Percentiles rank a stretch among this genome's conserved stretches.
phyloP scores from a whole-genome alignment of 257 asterid genomes.

The Ligustrum vulgare region DNA sequence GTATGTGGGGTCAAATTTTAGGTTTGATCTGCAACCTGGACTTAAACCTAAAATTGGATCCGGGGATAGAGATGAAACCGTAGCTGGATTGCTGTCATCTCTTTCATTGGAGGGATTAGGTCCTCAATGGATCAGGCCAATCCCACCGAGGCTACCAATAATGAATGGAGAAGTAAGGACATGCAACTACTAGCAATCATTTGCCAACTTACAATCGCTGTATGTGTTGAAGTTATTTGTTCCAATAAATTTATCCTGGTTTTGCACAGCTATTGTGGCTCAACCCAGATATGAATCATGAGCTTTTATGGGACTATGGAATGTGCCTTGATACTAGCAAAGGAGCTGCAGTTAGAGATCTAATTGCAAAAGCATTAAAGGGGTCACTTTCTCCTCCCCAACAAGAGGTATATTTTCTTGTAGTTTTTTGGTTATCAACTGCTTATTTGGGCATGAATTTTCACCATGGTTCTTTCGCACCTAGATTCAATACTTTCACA shows the following conservation, averaged over 20 bases:
- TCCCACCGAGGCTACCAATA: slow-evolving; percentile 89
- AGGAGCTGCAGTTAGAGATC: slow-evolving; percentile 93
- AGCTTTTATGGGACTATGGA: slow-evolving; percentile 92
- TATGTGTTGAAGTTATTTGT: slow-evolving; percentile 7
- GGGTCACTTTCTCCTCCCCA: slow-evolving; percentile 85
- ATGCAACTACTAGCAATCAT: slow-evolving; percentile 17
- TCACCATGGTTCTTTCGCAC: background rate
- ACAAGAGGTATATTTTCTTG: slow-evolving; percentile 66
- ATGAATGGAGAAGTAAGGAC: slow-evolving; percentile 79
- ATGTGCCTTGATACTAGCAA: slow-evolving; percentile 98
- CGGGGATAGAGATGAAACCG: slow-evolving; percentile 75
- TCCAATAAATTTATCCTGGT: slow-evolving; percentile 19
- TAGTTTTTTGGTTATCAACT: slow-evolving; percentile 8
- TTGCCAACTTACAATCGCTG: slow-evolving; percentile 16
- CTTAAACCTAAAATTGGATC: slow-evolving; percentile 74
- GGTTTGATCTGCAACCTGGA: slow-evolving; percentile 88
- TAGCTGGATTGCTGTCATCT: slow-evolving; percentile 64
- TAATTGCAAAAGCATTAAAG: slow-evolving; percentile 88
- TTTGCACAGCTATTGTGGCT: slow-evolving; percentile 80
- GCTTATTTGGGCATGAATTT: slow-evolving; percentile 9
- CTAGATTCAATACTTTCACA: slow-evolving; percentile 8
- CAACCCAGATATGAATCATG: slow-evolving; percentile 83
- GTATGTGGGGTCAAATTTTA: slow-evolving; percentile 34
- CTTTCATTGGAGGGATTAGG: slow-evolving; percentile 68
- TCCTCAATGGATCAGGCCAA: slow-evolving; percentile 92